A percentile compares a stretch with the other conserved stretches of the same genome.
Conservation (phyloP, 179 eudicot genomes). For the Beta lomatogona region DNA sequence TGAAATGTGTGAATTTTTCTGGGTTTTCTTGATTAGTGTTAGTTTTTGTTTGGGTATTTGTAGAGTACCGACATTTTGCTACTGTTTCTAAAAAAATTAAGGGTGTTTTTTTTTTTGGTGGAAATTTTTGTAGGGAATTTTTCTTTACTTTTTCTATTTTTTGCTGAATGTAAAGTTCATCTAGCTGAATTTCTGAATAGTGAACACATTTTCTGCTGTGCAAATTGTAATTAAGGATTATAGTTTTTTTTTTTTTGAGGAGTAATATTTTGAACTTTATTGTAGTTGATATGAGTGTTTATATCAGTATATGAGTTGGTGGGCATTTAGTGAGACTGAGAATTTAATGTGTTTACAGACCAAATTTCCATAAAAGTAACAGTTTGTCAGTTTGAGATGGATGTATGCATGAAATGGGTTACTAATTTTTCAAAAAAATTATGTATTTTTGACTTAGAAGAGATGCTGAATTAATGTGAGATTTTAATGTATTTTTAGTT, state of each 20-base stretch:
- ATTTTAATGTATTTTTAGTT: neutral
- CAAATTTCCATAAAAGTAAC: neutral
- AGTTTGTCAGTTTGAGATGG: neutral
- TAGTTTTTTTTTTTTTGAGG: no score
- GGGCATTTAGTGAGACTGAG: slow-evolving; percentile 9
- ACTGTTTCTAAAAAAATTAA: neutral
- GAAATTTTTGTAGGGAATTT: no score
- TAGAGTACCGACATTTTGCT: neutral
- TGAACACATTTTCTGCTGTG: neutral
- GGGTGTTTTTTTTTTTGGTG: no score
- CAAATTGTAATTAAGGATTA: no score
- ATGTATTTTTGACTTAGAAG: neutral
- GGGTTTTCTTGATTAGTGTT: neutral
- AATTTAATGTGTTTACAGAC: neutral
- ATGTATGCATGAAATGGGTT: slow-evolving; percentile 6
- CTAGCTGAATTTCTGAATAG: neutral
- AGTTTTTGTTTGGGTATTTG: neutral
- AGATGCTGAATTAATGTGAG: neutral
- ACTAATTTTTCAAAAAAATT: neutral
- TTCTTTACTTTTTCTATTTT: no score
- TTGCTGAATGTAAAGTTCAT: neutral
- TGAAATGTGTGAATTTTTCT: neutral
- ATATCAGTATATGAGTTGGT: slow-evolving; percentile 18
- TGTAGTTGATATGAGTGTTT: slow-evolving; percentile 14
- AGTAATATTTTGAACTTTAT: neutral